Evolutionary conservation across 306 rosid species (phyloP).

Genomic region (Cucumis hystrix): DNA sequence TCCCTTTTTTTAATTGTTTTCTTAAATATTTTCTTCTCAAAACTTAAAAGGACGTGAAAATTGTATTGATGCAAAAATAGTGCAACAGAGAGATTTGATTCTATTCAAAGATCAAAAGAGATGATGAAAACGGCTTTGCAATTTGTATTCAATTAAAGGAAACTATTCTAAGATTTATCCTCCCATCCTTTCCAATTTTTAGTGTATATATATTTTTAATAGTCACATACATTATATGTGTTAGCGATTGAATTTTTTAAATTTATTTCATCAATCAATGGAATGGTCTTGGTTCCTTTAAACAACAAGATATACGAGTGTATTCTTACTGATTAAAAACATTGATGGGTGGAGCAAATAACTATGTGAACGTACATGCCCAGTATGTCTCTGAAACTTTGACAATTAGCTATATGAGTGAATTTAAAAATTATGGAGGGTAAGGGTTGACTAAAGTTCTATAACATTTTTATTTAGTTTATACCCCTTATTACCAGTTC

Average conservation of each 20-base stretch:
- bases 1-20: neutral
- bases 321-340: neutral
- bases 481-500: neutral
- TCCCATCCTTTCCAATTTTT: neutral
- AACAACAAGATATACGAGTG: neutral
- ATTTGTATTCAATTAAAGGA: neutral
- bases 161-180: neutral
- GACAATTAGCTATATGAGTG: neutral
- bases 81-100: neutral
- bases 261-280: too few species aligned
- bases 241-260: too few species aligned
- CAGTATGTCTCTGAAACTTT: neutral
- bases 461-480: neutral
- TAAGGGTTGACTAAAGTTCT: neutral
- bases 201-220: neutral
- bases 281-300: too few species aligned
- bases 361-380: neutral
- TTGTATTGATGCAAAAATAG: neutral
- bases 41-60: neutral
- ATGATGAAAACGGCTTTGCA: neutral
- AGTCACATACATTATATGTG: neutral
- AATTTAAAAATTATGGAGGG: neutral
- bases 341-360: neutral
- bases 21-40: neutral
- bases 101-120: neutral